Conservation (phyloP, 192 early-diverging fungal genomes). For the Paraglomus occultum region DNA sequence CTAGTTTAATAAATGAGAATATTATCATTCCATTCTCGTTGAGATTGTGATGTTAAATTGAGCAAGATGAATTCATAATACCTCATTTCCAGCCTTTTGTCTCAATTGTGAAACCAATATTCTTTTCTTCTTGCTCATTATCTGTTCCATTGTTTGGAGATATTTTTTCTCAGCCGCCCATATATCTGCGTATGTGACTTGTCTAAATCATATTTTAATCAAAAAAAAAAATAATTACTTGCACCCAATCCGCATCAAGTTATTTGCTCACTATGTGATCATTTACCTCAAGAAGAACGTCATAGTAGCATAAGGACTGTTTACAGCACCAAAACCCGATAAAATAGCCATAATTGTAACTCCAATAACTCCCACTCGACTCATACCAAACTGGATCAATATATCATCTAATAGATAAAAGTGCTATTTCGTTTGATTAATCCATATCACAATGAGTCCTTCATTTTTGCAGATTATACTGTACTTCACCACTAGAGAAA, state of each 20-base stretch:
- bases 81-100: slow-evolving; percentile 18
- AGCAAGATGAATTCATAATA: background rate
- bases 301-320: slow-evolving; percentile 84
- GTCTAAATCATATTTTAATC: slow-evolving; percentile 23
- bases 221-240: background rate
- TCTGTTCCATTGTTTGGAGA: slow-evolving; percentile 61
- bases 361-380: slow-evolving; percentile 83
- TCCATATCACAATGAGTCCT: background rate
- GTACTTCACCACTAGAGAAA: slow-evolving; percentile 11
- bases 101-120: slow-evolving; percentile 39
- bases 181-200: slow-evolving; percentile 50
- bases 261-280: slow-evolving; percentile 27
- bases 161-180: slow-evolving; percentile 65
- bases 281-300: slow-evolving; percentile 75
- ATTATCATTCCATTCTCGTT: no score
- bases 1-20: slow-evolving; percentile 13
- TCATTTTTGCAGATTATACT: slow-evolving; percentile 27
- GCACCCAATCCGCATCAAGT: background rate
- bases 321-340: slow-evolving; percentile 93
- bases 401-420: slow-evolving; percentile 28
- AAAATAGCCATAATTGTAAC: slow-evolving; percentile 91
- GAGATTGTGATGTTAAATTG: no score
- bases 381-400: slow-evolving; percentile 71
- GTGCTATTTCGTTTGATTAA: background rate
- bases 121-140: slow-evolving; percentile 66